Conservation (phyloP, 495 filamentous ascomycete species). For the Hypoxylon fuscum region DNA sequence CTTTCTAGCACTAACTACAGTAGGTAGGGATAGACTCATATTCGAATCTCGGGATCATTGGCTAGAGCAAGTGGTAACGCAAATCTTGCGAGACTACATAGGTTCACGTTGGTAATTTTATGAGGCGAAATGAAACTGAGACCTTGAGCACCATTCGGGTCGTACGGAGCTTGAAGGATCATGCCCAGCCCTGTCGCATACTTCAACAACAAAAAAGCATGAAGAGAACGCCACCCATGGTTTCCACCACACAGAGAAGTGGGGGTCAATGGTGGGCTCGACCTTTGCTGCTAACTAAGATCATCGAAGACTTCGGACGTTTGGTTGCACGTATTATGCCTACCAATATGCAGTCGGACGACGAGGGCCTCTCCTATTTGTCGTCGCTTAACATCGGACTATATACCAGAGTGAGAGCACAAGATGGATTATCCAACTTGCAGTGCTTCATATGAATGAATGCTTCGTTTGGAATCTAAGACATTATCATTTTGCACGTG, state of each 20-base stretch:
- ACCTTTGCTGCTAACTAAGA: constrained; percentile 2
- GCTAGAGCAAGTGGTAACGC: constrained; percentile 2
- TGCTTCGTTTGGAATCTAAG: constrained; percentile 8
- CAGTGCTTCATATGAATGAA: constrained; percentile 2
- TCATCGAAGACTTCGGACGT: not conserved
- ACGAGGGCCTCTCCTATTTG: not conserved
- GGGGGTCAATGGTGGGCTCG: constrained; percentile 21
- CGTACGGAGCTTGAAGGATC: constrained; percentile 2
- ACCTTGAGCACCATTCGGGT: constrained; percentile 7
- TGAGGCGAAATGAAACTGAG: constrained; percentile 26
- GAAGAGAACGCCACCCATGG: constrained; percentile 12
- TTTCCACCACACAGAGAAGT: constrained; percentile 7
- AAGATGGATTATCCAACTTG: not conserved
- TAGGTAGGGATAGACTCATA: not conserved
- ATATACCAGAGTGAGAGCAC: not conserved
- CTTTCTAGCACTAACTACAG: not conserved
- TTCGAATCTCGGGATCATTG: not conserved
- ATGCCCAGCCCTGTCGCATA: constrained; percentile 9
- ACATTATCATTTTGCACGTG: constrained; percentile 28
- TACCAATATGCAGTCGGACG: not conserved
- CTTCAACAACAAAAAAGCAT: constrained; percentile 8
- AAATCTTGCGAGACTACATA: constrained; percentile 2
- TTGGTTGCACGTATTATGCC: not conserved
- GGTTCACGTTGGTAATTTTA: constrained; percentile 6
- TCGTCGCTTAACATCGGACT: not conserved